Evolutionary conservation across 1,284 basidiomycete species (phyloP), one percentile per base, ranked within the genome.

Genomic region (Ceratobasidium sp.): DNA sequence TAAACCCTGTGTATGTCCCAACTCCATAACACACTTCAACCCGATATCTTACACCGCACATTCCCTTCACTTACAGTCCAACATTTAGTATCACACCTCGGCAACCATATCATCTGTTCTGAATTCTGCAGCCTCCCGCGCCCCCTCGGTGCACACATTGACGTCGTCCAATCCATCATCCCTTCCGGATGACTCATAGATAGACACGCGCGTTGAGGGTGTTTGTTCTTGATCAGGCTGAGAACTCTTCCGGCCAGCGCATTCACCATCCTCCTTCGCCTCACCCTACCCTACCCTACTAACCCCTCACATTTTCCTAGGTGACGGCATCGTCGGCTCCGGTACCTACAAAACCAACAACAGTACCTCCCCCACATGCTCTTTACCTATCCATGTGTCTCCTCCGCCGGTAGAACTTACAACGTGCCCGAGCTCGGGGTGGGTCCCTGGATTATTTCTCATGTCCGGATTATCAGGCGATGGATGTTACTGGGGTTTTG

Each of bases 381-480:
- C 93, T 86, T 86, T 91, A 73, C 91, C 74, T 86, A 90, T 89
- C 82, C 80, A 83, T 85, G 78, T 24, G 73, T 77, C 8, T 75
- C 77, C 8, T 62, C 79, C 59, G 80, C 81, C 47, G 81, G 81
- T 17, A 81, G 79, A 8, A 81, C 81, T 1, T 76, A 75, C 19
- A 76, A 77, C 31, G 73, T 75, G 24, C 87, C 89, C 14, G 89
- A 90, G 80, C 84, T 85, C 44, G 88, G 86, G n/a, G 89, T 71
- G 90, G 90, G 7, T 91, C 91, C 82, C 90, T 88, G 33, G 86
- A 88, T 79, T 88, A 88, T 81, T 93, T 92, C 78, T 77, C 85
- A 2, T 83, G 75, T 0, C 88, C 88, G 7, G 82, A 82, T 15
- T 93, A 90, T 79, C 91, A 93, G 79, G 78, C 78, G n/a, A 75